Percentiles rank a stretch among this genome's conserved stretches.
Conservation (phyloP, 768 basidiomycete species). For the Leccinum pellstonianum region DNA sequence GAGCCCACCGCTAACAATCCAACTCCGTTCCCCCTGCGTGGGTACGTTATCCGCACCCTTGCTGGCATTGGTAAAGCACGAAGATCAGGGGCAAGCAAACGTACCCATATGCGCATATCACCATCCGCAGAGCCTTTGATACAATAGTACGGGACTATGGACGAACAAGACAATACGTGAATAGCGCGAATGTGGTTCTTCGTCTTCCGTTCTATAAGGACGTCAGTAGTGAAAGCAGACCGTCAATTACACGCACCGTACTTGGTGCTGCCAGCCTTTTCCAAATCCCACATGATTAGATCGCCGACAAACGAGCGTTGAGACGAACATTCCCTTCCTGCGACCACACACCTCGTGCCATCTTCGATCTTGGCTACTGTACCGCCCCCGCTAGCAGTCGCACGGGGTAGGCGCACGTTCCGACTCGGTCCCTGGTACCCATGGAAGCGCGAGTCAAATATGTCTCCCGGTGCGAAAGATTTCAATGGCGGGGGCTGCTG, state of each 20-base stretch:
- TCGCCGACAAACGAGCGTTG: conserved; percentile 45
- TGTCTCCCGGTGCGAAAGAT: conserved; percentile 20
- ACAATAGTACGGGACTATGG: conserved; percentile 67
- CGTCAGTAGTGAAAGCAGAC: conserved; percentile 14
- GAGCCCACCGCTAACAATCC: conserved; percentile 78
- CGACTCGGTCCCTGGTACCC: conserved; percentile 46
- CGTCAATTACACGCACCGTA: conserved; percentile 50
- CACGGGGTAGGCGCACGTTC: conserved; percentile 60
- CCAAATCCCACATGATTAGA: conserved; percentile 80
- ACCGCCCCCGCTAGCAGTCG: conserved; percentile 60
- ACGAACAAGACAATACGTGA: conserved; percentile 64
- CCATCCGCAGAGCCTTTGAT: conserved; percentile 82
- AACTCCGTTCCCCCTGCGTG: conserved; percentile 43
- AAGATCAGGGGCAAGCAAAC: conserved; percentile 13
- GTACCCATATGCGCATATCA: conserved; percentile 77
- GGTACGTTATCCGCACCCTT: conserved; percentile 17
- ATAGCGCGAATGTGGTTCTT: conserved; percentile 75
- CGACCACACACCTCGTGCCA: conserved; percentile 63
- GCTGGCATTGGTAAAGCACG: conserved; percentile 7
- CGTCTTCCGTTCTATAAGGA: conserved; percentile 55
- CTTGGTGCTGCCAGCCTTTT: conserved; percentile 63
- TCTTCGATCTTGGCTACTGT: conserved; percentile 68
- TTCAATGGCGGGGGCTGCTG: conserved; percentile 2
- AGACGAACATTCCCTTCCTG: conserved; percentile 73
- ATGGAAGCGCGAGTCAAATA: conserved; percentile 44